Evolutionary conservation across 768 basidiomycete genomes (phyloP).

Genomic region (Multifurca ochricompacta): DNA sequence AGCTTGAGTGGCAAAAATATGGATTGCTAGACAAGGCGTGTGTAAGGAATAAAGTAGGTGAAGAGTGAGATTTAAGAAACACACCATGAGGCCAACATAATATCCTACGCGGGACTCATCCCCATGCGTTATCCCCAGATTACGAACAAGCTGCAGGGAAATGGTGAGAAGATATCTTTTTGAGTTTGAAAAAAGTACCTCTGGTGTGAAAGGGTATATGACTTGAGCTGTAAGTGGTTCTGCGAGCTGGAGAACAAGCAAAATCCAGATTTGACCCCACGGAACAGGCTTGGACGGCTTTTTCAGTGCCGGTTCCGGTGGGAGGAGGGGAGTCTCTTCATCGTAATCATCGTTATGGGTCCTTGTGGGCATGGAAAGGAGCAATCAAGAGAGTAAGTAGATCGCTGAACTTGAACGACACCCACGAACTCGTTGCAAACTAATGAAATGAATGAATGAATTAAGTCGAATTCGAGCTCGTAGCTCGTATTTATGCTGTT

Average conservation of each 20-base stretch:
- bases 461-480: no score
- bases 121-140: conserved; percentile 60
- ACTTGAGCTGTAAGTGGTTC: conserved; percentile 73
- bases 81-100: conserved; percentile 70
- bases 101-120: conserved; percentile 66
- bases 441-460: no score
- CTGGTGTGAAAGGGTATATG: conserved; percentile 43
- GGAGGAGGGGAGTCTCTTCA: conserved; percentile 20
- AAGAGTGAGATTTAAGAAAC: conserved; percentile 15
- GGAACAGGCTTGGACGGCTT: conserved; percentile 49
- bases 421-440: no score
- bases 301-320: conserved; percentile 17
- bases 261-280: conserved; percentile 59
- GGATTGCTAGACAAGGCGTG: conserved; percentile 47
- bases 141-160: conserved; percentile 46
- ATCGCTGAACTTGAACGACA: not conserved
- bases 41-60: conserved; percentile 32
- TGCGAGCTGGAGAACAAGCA: conserved; percentile 65
- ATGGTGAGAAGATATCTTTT: not conserved
- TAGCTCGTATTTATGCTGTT: no score
- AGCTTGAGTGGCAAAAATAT: conserved; percentile 71
- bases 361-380: not conserved
- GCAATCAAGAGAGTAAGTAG: no score
- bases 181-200: not conserved
- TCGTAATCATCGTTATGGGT: not conserved